Base-by-base conservation (phyloP, 2,329 filamentous ascomycete genomes). In the Alternaria triticimaculans region DNA sequence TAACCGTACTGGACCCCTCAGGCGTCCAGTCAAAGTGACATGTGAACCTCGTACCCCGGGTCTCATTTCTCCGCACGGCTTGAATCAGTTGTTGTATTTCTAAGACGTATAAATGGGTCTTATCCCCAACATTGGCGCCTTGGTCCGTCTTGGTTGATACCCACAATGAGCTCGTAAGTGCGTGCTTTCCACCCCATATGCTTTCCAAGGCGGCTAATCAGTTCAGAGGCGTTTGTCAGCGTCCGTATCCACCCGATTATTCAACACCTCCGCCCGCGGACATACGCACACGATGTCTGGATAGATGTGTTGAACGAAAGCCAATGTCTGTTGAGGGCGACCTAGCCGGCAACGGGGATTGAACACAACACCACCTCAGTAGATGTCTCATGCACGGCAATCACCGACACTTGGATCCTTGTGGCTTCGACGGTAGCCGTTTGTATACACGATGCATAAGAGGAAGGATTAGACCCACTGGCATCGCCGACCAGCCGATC, bases 391-490 rank as follows among this genome's bases (percentile, higher is more conserved):
- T 94, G 1, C 87, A 88, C 37, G 92, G 92, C 12, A 92, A 95
- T 71, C 86, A 95, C 1, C 89, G 92, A 44, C 92, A 92, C 54
- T 89, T 94, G 25, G 92, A 95, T 74, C 93, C 91, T 0, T 92
- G 95, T 76, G 92, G 90, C 64, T 88, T 92, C 58, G 93, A 92
- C 77, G 88, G 92, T 6, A 88, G 95, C 44, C 91, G 92, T 1
- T 92, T 89, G 0, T 95, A 95, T 82, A 87, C 94, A 82, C 85
- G 87, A 58, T 89, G 92, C 18, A 86, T 94, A 66, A 87, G 90
- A 3, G 85, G 90, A 73, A 89, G 89, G 3, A 90, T 92, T 2
- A 8, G 84, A 92, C 69, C 82, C 89, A 11, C 78, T 76, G 11
- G 89, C 89, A 1, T 76, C 82, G 4, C 92, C 92, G 0, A 83